phyloP scores from a whole-genome alignment of 768 basidiomycete genomes.

The Leccinum truebloodii region DNA sequence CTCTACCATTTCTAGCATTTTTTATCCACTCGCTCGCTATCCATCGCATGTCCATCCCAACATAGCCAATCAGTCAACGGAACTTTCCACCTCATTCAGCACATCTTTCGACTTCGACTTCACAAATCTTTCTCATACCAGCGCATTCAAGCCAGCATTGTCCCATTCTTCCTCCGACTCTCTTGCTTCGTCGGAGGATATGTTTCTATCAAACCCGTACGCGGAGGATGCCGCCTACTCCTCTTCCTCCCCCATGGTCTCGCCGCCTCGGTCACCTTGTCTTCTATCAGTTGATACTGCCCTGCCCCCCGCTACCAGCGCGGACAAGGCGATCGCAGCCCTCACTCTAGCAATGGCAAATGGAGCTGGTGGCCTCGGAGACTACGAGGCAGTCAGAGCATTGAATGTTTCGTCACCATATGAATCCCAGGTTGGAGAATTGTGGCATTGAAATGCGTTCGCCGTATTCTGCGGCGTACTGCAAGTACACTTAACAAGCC shows the following conservation, averaged over 20 bases:
- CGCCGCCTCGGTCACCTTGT: conserved; percentile 17
- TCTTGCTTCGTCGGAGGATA: conserved; percentile 11
- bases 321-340: conserved; percentile 62
- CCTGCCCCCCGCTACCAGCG: conserved; percentile 40
- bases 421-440: conserved; percentile 53
- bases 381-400: conserved; percentile 51
- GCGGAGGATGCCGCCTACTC: conserved; percentile 7
- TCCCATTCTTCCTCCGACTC: conserved; percentile 23
- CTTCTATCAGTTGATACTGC: conserved; percentile 5
- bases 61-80: conserved; percentile 14
- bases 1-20: conserved; percentile 27
- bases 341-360: conserved; percentile 62
- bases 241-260: conserved; percentile 12
- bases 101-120: conserved; percentile 33
- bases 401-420: conserved; percentile 38
- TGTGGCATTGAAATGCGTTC: conserved; percentile 48
- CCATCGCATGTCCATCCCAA: conserved; percentile 15
- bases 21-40: conserved; percentile 14
- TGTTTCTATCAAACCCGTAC: conserved; percentile 6
- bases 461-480: background rate
- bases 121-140: conserved; percentile 28
- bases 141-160: conserved; percentile 20
- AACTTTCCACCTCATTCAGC: conserved; percentile 24
- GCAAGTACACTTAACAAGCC: conserved; percentile 4
- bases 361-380: conserved; percentile 59